Evolutionary conservation across 192 early-diverging fungal genomes (phyloP), one percentile per base, ranked within the genome.

Genomic region (Linnemannia elongata): DNA sequence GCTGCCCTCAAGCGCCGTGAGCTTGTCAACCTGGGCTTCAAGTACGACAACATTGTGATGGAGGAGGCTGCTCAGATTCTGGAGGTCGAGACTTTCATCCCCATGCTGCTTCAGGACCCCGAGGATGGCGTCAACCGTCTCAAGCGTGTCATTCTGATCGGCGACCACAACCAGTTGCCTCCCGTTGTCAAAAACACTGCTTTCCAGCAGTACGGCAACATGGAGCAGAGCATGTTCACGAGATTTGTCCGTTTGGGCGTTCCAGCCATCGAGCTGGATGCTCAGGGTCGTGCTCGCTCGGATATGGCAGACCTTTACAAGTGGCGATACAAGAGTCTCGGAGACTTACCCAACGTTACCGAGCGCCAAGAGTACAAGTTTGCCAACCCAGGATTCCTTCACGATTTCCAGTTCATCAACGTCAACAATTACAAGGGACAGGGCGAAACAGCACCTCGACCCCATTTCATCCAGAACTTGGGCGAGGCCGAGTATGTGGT

Each of bases 401-500:
- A 95, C 82, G 94, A 95, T n/a, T 97, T 94, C 86, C 99, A 99
- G 89, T 92, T 97, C 74, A 82, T 99, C 42, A 89, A 99, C 85
- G 96, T 99, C 13, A 91, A 78, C 22, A 94, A 97, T 36, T 97
- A 93, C 81, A 86, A 93, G 27, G 92, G 92, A 12, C 82, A 93
- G 41, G 98, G 98, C 17, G 98, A 99, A 88, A 92, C 92, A 12
- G 95, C 96, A 82, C 99, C 99, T 1, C 89, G 93, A 24, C 94
- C 94, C 20, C 93, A 96, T 74, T 99, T 97, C 75, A 95, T 95
- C 83, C 99, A 99, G 91, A 99, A 99, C 87, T 90, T 99, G 75
- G 98, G 96, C 38, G 99, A 99, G 81, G 99, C 99, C 70, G 99
- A 99, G 89, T 99, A 96, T 88, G 91, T 97, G 15, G 98, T 99